Percentiles rank a stretch among this genome's conserved stretches.
Conservation (phyloP, 352 stramenopile genomes). For the Aphanomyces euteiches region DNA sequence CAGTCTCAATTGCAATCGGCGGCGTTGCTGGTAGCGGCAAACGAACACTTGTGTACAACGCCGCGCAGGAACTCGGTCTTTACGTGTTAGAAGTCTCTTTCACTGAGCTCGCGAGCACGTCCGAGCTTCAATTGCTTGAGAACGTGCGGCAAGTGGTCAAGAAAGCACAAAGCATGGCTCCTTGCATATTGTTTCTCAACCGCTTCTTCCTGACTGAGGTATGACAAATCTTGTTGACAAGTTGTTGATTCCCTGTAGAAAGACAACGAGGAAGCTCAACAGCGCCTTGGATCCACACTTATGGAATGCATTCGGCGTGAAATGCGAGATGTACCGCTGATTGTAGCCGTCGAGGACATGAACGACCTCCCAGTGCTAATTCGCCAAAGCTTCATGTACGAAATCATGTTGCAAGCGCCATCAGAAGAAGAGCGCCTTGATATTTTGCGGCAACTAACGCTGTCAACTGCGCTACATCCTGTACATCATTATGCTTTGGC, state of each 20-base stretch:
- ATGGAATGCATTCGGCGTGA: conserved; percentile 54
- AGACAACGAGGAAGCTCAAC: conserved; percentile 66
- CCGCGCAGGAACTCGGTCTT: conserved; percentile 62
- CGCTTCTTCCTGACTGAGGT: conserved; percentile 66
- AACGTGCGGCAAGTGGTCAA: conserved; percentile 66
- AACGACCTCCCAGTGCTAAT: conserved; percentile 77
- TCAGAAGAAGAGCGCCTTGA: conserved; percentile 50
- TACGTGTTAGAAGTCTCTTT: conserved; percentile 71
- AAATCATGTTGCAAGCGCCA: conserved; percentile 59
- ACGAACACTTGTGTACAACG: conserved; percentile 61
- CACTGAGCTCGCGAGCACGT: conserved; percentile 64
- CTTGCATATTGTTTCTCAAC: conserved; percentile 78
- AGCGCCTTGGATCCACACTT: conserved; percentile 58
- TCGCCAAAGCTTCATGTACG: conserved; percentile 76
- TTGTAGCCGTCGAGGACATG: conserved; percentile 75
- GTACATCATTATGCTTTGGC: conserved; percentile 26
- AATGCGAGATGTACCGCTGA: conserved; percentile 54
- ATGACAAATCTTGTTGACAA: neutral
- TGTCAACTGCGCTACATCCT: conserved; percentile 38
- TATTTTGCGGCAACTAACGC: conserved; percentile 50
- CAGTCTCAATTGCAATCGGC: conserved; percentile 66
- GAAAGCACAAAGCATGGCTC: conserved; percentile 60
- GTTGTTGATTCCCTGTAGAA: conserved; percentile 33
- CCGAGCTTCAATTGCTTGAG: conserved; percentile 67
- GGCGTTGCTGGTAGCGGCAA: conserved; percentile 69